These are phyloP conservation scores for Diaporthe citriasiana DNA, from an alignment of 2,329 filamentous ascomycete genomes.

Conservation along the genomic window DNA sequence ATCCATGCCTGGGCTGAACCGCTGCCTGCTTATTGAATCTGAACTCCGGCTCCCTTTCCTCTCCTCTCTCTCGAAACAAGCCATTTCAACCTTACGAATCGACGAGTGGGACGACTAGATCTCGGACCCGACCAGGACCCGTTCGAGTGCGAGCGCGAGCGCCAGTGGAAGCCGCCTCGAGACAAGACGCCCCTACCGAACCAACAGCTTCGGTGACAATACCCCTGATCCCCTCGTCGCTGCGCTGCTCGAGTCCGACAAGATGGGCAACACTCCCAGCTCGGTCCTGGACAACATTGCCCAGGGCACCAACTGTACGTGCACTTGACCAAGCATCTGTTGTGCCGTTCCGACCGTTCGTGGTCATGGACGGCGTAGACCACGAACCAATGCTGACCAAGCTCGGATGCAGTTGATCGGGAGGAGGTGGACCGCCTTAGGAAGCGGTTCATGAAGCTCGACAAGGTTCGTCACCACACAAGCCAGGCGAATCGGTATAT, in stretches of 20 bases:
- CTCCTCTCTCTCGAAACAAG: background rate
- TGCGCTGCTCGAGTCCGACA: conserved; percentile 32
- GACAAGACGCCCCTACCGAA: conserved; percentile 10
- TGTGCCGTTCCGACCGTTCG: background rate
- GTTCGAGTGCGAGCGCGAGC: conserved; percentile 32
- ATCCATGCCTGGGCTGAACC: conserved; percentile 12
- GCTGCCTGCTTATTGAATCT: conserved; percentile 12
- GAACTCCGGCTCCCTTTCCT: background rate
- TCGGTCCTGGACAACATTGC: conserved; percentile 94
- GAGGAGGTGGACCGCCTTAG: conserved; percentile 96
- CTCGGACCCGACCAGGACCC: conserved; percentile 15
- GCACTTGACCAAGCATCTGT: background rate
- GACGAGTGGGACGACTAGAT: background rate
- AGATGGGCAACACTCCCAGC: conserved; percentile 78
- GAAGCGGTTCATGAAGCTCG: conserved; percentile 99
- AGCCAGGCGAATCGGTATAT: background rate
- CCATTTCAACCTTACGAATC: background rate
- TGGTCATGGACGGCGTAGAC: background rate
- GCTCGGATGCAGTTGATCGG: conserved; percentile 79
- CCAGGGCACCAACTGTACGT: conserved; percentile 91
- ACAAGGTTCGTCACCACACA: conserved; percentile 77
- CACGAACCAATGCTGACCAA: background rate
- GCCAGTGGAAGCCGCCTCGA: conserved; percentile 23
- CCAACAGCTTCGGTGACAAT: conserved; percentile 9
- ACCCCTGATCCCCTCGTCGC: conserved; percentile 5